Percentiles rank a stretch among this genome's conserved stretches.
phyloP scores from a whole-genome alignment of 2,329 filamentous ascomycete species.

The Nigrospora osmanthi region DNA sequence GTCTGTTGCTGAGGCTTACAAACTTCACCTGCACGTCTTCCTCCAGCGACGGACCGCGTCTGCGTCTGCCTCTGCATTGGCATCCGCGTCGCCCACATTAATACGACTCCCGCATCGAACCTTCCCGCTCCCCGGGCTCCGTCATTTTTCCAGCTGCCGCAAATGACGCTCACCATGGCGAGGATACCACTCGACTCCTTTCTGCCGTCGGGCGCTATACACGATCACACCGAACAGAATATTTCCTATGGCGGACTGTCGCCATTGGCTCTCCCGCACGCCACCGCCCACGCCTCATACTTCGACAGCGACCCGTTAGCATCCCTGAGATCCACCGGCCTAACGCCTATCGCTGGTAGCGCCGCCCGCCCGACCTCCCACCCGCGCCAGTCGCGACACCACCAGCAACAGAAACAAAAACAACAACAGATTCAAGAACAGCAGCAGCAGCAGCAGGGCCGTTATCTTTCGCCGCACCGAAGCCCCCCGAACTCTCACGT shows the following conservation, averaged over 20 bases:
- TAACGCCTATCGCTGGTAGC: background rate
- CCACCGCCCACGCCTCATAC: slow-evolving; percentile 24
- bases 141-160: background rate
- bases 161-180: slow-evolving; percentile 28
- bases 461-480: slow-evolving; percentile 15
- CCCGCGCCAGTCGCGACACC: background rate
- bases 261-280: slow-evolving; percentile 28
- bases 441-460: slow-evolving; percentile 2
- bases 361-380: background rate
- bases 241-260: slow-evolving; percentile 19
- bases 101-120: no score
- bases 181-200: slow-evolving; percentile 34
- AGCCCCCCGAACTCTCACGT: slow-evolving; percentile 11
- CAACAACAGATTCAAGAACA: background rate
- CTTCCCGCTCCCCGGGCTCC: no score
- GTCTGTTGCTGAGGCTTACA: no score
- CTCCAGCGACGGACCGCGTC: no score
- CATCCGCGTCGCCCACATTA: no score
- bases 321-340: slow-evolving; percentile 7
- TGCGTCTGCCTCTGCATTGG: no score
- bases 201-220: slow-evolving; percentile 27
- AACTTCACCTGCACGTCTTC: no score
- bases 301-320: slow-evolving; percentile 23
- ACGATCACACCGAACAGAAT: slow-evolving; percentile 22
- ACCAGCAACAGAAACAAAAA: background rate